Evolutionary conservation across 768 basidiomycete genomes (phyloP), one percentile per base, ranked within the genome.

Genomic region (Termitomyces heimii): DNA sequence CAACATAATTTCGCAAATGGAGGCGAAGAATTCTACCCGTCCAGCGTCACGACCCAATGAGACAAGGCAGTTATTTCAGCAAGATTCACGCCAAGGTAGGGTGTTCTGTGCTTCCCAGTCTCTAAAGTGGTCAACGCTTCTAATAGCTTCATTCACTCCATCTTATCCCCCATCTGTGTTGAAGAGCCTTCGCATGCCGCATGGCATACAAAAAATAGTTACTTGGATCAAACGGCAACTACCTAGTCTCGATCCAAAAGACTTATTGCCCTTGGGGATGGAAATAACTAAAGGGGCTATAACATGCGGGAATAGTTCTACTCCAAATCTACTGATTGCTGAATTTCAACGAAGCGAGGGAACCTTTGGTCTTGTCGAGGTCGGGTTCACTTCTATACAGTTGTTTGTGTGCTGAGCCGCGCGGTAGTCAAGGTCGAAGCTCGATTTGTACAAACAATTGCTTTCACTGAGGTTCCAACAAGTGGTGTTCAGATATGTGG

Each of bases 211-310:
- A 59, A 74, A 73, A 24, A 70, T 73, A 14, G 59, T 82, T 28
- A 65, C 70, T 28, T 86, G 85, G 82, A 58, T 87, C 26, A 78
- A 75, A 58, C 70, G 71, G 18, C 86, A 89, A 61, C 70, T 89
- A 55, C 92, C 90, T 2, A 82, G 76, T 57, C 73, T 92, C 34
- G 86, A 92, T 64, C 82, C 88, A 18, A 88, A 88, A 62, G 91
- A 94, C 66, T 71, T 94, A n/a, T 73, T 98, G 7, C 96, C 96
- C 2, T 68, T 97, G 57, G 90, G 92, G 26, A 77, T 98, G 53
- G 82, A 85, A 59, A 76, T 88, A n/a, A 74, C 76, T 34, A 92
- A 86, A 53, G 92, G 92, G 26, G 89, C 89, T 18, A 83, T 98
- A 47, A 82, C 89, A 20, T 80, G 87, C 20, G 96, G 96, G 12